Percentiles rank a stretch among this genome's conserved stretches.
These are phyloP conservation scores for Beverwykella pulmonaria DNA, from an alignment of 495 filamentous ascomycete species.

Conservation along the genomic window DNA sequence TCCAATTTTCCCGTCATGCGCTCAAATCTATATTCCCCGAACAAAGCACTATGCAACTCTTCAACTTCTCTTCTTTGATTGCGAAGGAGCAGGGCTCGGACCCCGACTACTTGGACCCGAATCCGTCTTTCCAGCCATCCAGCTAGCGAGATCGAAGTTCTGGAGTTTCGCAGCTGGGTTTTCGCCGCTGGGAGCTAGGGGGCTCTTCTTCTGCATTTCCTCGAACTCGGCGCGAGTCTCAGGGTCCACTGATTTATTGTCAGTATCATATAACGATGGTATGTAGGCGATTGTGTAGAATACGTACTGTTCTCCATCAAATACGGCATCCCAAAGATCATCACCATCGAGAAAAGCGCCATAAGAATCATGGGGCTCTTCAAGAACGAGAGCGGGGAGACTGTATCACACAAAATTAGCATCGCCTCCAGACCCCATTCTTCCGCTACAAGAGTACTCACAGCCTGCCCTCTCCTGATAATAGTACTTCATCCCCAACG, in stretches of 20 bases:
- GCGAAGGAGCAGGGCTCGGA: slow-evolving; percentile 15
- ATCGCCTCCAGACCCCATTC: not conserved
- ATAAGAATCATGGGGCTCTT: slow-evolving; percentile 96
- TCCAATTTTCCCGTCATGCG: no score
- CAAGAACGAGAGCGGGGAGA: slow-evolving; percentile 66
- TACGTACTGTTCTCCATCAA: slow-evolving; percentile 91
- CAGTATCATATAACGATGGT: not conserved
- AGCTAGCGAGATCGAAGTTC: slow-evolving; percentile 85
- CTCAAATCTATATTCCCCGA: not conserved
- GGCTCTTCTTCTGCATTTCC: slow-evolving; percentile 76
- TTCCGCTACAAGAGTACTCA: slow-evolving; percentile 52
- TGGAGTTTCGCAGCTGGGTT: slow-evolving; percentile 55
- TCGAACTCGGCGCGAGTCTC: slow-evolving; percentile 92
- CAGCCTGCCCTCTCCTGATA: slow-evolving; percentile 72
- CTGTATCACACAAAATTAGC: slow-evolving; percentile 30
- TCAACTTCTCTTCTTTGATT: slow-evolving; percentile 31
- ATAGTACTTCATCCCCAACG: slow-evolving; percentile 66
- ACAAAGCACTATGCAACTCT: not conserved
- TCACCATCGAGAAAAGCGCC: slow-evolving; percentile 72
- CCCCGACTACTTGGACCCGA: slow-evolving; percentile 4
- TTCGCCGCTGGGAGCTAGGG: slow-evolving; percentile 54
- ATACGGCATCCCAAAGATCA: slow-evolving; percentile 91
- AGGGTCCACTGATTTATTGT: slow-evolving; percentile 75
- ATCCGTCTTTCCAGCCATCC: slow-evolving; percentile 65
- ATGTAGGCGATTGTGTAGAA: slow-evolving; percentile 11